Conservation (phyloP, 805 yeast species). For the Candida awuae region DNA sequence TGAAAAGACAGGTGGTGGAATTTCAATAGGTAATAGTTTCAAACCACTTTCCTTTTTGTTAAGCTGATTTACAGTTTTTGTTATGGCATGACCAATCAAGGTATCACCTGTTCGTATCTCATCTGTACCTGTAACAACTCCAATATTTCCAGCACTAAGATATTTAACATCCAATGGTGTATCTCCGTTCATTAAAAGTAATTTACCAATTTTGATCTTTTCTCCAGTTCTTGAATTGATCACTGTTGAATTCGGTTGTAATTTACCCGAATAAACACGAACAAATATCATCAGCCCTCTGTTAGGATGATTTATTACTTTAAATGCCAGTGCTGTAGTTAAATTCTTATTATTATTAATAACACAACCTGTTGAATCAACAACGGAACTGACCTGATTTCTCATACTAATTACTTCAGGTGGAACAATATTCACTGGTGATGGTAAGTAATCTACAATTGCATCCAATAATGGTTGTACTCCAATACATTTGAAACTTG, state of each 20-base stretch:
- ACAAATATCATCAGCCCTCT: conserved; percentile 80
- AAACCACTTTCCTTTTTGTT: conserved; percentile 35
- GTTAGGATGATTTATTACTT: conserved; percentile 78
- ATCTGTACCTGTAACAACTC: conserved; percentile 73
- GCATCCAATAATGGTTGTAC: conserved; percentile 92
- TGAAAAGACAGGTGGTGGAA: conserved; percentile 92
- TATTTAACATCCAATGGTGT: conserved; percentile 60
- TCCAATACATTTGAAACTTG: conserved; percentile 87
- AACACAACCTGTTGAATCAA: conserved; percentile 43
- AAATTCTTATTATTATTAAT: conserved; percentile 51
- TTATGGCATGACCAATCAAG: conserved; percentile 51
- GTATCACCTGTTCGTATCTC: conserved; percentile 89
- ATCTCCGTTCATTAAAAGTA: conserved; percentile 85
- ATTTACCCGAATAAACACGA: conserved; percentile 77
- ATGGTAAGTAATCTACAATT: conserved; percentile 67
- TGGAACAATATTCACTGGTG: conserved; percentile 56
- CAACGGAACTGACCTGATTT: conserved; percentile 25
- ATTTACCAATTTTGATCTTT: conserved; percentile 55
- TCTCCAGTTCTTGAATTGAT: conserved; percentile 64
- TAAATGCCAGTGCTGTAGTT: conserved; percentile 80
- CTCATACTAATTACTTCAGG: conserved; percentile 41
- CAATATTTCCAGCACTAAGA: conserved; percentile 76
- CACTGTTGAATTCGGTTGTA: conserved; percentile 55
- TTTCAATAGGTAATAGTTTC: conserved; percentile 61
- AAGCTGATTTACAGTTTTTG: conserved; percentile 32